These are phyloP conservation scores for Cercospora zeina DNA, from an alignment of 2,329 filamentous ascomycete species.

Conservation along the genomic window DNA sequence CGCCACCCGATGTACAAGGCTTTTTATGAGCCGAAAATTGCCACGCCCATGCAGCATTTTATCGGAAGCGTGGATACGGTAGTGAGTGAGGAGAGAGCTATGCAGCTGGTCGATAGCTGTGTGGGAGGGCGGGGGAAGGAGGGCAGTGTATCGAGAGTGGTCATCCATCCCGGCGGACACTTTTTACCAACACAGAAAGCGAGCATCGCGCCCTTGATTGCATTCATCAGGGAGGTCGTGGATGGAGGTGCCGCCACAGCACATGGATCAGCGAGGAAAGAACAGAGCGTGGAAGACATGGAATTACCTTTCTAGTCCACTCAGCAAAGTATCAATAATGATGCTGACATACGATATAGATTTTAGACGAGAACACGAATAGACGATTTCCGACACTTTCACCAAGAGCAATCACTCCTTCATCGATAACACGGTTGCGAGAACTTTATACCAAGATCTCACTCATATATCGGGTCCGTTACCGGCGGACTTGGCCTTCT, in stretches of 20 bases:
- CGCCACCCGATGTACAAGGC: slow-evolving; percentile 61
- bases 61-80: slow-evolving; percentile 83
- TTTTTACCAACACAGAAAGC: slow-evolving; percentile 80
- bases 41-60: slow-evolving; percentile 77
- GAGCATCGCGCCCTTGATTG: slow-evolving; percentile 73
- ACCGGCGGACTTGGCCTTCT: neutral
- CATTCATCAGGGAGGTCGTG: slow-evolving; percentile 61
- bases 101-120: slow-evolving; percentile 66
- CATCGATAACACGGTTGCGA: neutral
- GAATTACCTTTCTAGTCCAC: slow-evolving; percentile 60
- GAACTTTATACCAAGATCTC: neutral
- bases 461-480: neutral
- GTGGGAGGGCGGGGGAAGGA: slow-evolving; percentile 47
- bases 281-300: slow-evolving; percentile 66
- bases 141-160: slow-evolving; percentile 47
- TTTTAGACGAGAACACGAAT: slow-evolving; percentile 10
- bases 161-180: slow-evolving; percentile 84
- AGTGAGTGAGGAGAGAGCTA: slow-evolving; percentile 74
- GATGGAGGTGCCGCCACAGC: slow-evolving; percentile 43
- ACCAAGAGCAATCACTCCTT: neutral
- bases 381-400: neutral
- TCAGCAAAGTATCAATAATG: neutral
- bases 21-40: slow-evolving; percentile 73
- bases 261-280: slow-evolving; percentile 40
- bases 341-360: slow-evolving; percentile 2